These are phyloP conservation scores for Helianthus tuberosus DNA, from an alignment of 129 eudicot species.

Conservation along the genomic window DNA sequence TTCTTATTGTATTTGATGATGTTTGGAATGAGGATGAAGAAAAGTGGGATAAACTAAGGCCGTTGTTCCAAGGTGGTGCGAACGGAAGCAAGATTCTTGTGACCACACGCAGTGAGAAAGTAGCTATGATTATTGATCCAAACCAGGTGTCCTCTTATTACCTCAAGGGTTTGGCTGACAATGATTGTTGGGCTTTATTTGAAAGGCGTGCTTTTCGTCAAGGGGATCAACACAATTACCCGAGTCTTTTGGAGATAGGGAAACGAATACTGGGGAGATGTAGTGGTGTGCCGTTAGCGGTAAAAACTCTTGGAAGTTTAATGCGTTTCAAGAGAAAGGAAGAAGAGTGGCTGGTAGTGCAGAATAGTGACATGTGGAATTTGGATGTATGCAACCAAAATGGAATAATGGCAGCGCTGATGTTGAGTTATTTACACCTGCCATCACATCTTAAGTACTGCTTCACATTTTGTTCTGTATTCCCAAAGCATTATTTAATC, in stretches of 20 bases:
- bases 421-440: constrained; percentile 39
- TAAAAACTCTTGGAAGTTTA: constrained; percentile 32
- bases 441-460: constrained; percentile 40
- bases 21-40: constrained; percentile 47
- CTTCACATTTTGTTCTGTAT: constrained; percentile 33
- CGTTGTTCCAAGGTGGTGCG: constrained; percentile 13
- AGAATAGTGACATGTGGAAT: constrained; percentile 35
- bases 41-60: constrained; percentile 30
- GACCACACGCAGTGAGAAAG: constrained; percentile 40
- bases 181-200: constrained; percentile 35
- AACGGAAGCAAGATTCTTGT: constrained; percentile 41
- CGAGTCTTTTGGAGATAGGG: constrained; percentile 32
- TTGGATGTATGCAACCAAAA: neutral
- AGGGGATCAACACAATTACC: constrained; percentile 14
- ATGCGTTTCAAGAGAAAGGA: constrained; percentile 31
- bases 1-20: constrained; percentile 46
- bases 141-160: constrained; percentile 13
- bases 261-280: constrained; percentile 32
- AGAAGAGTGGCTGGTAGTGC: constrained; percentile 30
- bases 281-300: constrained; percentile 46
- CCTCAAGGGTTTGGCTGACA: constrained; percentile 26
- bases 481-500: constrained; percentile 28
- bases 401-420: constrained; percentile 29
- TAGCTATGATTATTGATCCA: constrained; percentile 28
- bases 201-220: constrained; percentile 26